These are phyloP conservation scores for Colletotrichum theobromicola DNA, from an alignment of 2,329 filamentous ascomycete genomes.

Conservation along the genomic window DNA sequence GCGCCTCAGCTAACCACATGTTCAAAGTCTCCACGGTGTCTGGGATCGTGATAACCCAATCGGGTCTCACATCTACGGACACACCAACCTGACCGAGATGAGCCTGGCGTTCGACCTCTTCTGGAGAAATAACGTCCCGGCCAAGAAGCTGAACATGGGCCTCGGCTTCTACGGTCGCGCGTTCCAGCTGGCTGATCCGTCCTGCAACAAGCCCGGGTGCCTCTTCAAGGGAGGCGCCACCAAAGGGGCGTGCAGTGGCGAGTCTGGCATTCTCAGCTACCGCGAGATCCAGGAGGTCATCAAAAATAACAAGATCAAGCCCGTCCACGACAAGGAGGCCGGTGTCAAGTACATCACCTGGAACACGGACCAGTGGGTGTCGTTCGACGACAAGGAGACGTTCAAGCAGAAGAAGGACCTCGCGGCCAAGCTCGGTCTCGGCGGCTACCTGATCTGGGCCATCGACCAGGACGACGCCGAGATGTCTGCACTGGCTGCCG, in stretches of 20 bases:
- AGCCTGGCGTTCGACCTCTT: conserved; percentile 44
- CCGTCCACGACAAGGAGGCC: conserved; percentile 29
- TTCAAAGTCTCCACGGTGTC: conserved; percentile 48
- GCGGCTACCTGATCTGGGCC: conserved; percentile 38
- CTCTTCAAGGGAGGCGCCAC: not conserved
- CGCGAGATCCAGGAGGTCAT: conserved; percentile 30
- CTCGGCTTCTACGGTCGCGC: not conserved
- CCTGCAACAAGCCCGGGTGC: conserved; percentile 26
- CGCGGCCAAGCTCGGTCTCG: conserved; percentile 35
- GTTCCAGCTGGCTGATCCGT: not conserved
- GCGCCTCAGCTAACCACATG: not conserved
- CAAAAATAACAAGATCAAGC: conserved; percentile 23
- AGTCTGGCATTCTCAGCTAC: conserved; percentile 29
- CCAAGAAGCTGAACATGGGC: conserved; percentile 47
- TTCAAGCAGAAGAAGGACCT: conserved; percentile 16
- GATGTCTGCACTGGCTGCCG: not conserved
- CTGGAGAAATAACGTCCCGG: conserved; percentile 47
- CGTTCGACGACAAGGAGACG: conserved; percentile 26
- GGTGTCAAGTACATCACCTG: conserved; percentile 38
- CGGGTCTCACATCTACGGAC: conserved; percentile 37
- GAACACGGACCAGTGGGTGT: conserved; percentile 44
- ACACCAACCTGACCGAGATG: conserved; percentile 56
- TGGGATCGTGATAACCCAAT: conserved; percentile 41
- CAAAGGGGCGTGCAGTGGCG: conserved; percentile 25
- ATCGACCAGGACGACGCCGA: not conserved